Conservation (phyloP, 2,329 filamentous ascomycete genomes). For the Teratosphaeria epicoccoides region DNA sequence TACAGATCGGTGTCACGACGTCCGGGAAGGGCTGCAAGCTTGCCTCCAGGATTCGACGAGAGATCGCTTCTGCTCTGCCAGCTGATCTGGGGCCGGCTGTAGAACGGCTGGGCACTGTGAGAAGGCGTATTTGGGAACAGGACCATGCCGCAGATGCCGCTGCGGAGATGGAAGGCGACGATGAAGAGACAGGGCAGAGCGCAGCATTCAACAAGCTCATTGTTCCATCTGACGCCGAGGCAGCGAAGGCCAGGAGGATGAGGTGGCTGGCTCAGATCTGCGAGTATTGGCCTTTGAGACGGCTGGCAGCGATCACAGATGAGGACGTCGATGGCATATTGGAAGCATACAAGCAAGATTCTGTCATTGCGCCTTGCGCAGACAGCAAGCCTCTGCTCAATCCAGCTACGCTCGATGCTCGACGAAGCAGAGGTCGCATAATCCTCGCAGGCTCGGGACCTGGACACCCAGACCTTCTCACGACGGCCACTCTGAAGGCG, state of each 20-base stretch:
- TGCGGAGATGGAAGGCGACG: slow-evolving; percentile 35
- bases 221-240: slow-evolving; percentile 59
- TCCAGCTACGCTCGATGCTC: slow-evolving; percentile 20
- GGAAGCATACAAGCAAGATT: slow-evolving; percentile 51
- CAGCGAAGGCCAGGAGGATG: slow-evolving; percentile 69
- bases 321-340: slow-evolving; percentile 68
- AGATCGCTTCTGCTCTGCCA: slow-evolving; percentile 74
- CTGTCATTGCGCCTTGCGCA: slow-evolving; percentile 20
- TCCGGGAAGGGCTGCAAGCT: slow-evolving; percentile 92
- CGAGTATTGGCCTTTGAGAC: slow-evolving; percentile 91
- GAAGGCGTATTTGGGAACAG: slow-evolving; percentile 62
- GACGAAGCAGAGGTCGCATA: slow-evolving; percentile 52
- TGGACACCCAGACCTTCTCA: slow-evolving; percentile 84
- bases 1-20: slow-evolving; percentile 92
- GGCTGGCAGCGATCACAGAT: slow-evolving; percentile 69
- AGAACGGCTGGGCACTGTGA: slow-evolving; percentile 61
- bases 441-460: slow-evolving; percentile 87
- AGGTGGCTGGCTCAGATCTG: slow-evolving; percentile 93
- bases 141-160: slow-evolving; percentile 48
- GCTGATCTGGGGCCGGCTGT: slow-evolving; percentile 65
- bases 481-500: slow-evolving; percentile 66
- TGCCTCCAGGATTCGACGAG: slow-evolving; percentile 75
- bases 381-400: slow-evolving; percentile 20
- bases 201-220: slow-evolving; percentile 78
- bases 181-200: slow-evolving; percentile 61